Evolutionary conservation across 148 eudicot species (phyloP).

Genomic region (Limonium bicolor): DNA sequence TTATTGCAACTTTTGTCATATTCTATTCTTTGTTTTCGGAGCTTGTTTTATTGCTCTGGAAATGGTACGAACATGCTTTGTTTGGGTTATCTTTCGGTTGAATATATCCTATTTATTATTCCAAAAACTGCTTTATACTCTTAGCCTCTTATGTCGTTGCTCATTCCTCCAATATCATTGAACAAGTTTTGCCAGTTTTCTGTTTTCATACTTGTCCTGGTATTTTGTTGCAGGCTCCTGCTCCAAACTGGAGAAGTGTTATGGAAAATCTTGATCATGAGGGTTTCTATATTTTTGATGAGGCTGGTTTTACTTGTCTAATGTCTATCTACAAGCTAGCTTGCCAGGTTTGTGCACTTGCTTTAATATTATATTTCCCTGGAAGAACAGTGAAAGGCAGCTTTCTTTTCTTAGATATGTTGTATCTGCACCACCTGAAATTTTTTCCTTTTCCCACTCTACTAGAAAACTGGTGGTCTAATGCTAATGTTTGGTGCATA

Average conservation of each 20-base stretch:
- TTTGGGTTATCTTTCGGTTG: no score
- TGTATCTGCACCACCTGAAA: conserved; percentile 60
- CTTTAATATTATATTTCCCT: no score
- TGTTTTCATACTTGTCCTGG: not conserved
- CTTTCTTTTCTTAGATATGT: conserved; percentile 83
- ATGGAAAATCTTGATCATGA: conserved; percentile 79
- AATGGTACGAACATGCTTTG: no score
- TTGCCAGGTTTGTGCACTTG: conserved; percentile 31
- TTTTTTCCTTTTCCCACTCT: conserved; percentile 73
- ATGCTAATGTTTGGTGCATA: no score
- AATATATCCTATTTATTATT: no score
- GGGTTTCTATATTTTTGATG: conserved; percentile 73
- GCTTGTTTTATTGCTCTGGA: no score
- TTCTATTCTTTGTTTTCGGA: no score
- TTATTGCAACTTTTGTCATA: no score
- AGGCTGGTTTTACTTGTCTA: conserved; percentile 56
- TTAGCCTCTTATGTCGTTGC: no score
- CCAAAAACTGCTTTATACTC: no score
- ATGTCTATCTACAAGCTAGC: conserved; percentile 68
- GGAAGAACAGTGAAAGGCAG: conserved; percentile 93
- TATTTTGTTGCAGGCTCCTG: conserved; percentile 53
- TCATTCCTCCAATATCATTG: no score
- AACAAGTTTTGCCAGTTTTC: not conserved
- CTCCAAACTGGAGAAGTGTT: conserved; percentile 64
- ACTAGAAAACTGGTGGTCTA: conserved; percentile 57